phyloP scores from a whole-genome alignment of 1,284 basidiomycete species.

The Ganoderma leucocontextum region DNA sequence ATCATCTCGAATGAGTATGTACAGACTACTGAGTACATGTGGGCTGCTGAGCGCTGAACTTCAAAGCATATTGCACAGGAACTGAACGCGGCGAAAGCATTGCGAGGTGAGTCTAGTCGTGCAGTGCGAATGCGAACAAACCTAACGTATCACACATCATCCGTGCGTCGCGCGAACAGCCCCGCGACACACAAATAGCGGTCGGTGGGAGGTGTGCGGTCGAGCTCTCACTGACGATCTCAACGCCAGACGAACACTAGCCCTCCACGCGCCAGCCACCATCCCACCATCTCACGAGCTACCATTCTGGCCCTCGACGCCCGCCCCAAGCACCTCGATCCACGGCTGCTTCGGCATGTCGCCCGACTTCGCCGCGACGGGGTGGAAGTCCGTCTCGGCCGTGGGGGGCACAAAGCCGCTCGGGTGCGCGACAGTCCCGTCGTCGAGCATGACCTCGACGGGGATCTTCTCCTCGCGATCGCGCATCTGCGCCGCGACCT shows the following conservation, averaged over 20 bases:
- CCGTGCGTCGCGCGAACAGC: background rate
- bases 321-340: slow-evolving; percentile 27
- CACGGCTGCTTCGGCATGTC: slow-evolving; percentile 33
- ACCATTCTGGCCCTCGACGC: background rate
- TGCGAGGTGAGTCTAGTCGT: background rate
- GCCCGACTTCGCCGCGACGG: slow-evolving; percentile 37
- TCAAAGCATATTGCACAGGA: background rate
- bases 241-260: background rate
- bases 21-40: background rate
- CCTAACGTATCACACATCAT: background rate
- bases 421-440: slow-evolving; percentile 43
- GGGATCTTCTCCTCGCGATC: slow-evolving; percentile 45
- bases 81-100: background rate
- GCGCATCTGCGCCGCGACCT: slow-evolving; percentile 43
- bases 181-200: background rate
- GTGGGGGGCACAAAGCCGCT: slow-evolving; percentile 46
- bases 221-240: too few species aligned
- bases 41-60: background rate
- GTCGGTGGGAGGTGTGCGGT: background rate
- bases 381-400: slow-evolving; percentile 43
- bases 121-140: background rate
- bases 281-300: background rate
- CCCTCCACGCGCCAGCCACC: too few species aligned
- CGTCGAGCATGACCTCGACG: slow-evolving; percentile 40
- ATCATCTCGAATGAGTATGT: background rate